Evolutionary conservation across 2,329 filamentous ascomycete genomes (phyloP), one percentile per base, ranked within the genome.

Genomic region (Paraphoma sp.): DNA sequence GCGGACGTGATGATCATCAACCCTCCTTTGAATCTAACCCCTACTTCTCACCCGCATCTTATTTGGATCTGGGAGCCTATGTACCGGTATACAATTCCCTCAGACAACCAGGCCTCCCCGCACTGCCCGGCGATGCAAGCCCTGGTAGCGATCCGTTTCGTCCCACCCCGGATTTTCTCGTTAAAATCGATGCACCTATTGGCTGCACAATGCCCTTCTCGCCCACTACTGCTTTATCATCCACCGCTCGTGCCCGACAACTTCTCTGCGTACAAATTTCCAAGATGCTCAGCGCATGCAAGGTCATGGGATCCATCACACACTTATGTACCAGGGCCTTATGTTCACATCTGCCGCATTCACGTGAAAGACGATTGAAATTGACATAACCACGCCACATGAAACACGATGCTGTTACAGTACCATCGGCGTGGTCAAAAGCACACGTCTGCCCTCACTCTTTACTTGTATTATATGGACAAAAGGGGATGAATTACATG

Each of bases 361-460:
- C 43, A 45, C 42, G 38, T 38, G 36, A n/a, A 50, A 30, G 47
- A 30, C 47, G 30, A 18, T 23, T 33, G 42, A 41, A 33, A 49
- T 6, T 28, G 41, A 2, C 47, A 49, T 18, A 23, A 23, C 23
- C 23, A 23, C 23, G 23, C 23, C 23, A 5, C 23, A 23, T 23
- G 23, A 23, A 23, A 23, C 23, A 5, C 23, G 23, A 23, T 23
- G 23, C 23, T 23, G 23, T 23, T 23, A 23, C 23, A 23, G 23
- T 23, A 23, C 23, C 23, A 23, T 23, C 23, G 23, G 23, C 23
- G 23, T 23, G 23, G 23, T 23, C 23, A 23, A 23, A 23, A 23
- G 23, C 23, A 23, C 23, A 23, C 23, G 23, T 5, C 23, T 23
- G 23, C 23, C 23, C 23, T 23, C n/a, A n/a, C n/a, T n/a, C n/a